phyloP scores from a whole-genome alignment of 2,329 filamentous ascomycete genomes.

The Cadophora gregata region DNA sequence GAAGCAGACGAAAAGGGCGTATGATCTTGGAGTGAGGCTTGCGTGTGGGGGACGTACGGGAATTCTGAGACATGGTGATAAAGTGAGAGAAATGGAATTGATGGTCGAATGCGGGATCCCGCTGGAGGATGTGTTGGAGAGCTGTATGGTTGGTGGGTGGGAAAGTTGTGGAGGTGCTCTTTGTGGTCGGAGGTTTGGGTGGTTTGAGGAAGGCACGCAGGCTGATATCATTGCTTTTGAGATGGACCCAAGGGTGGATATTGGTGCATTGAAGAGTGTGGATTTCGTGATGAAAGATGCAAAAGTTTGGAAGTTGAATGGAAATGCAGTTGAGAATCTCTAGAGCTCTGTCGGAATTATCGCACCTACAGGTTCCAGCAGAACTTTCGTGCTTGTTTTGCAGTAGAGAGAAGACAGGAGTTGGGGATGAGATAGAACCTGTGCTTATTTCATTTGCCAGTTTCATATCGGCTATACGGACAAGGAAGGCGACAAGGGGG shows the following conservation, averaged over 20 bases:
- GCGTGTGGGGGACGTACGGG: slow-evolving; percentile 61
- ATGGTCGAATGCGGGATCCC: slow-evolving; percentile 57
- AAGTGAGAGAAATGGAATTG: slow-evolving; percentile 59
- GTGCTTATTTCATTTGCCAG: no score
- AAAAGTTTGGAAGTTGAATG: slow-evolving; percentile 51
- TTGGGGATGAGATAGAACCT: background rate
- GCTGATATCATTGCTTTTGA: slow-evolving; percentile 59
- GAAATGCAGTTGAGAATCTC: slow-evolving; percentile 4
- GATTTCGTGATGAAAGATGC: slow-evolving; percentile 65
- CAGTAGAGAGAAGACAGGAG: background rate
- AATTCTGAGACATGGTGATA: slow-evolving; percentile 58
- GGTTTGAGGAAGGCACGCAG: slow-evolving; percentile 53
- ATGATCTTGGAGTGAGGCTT: slow-evolving; percentile 54
- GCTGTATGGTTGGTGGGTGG: slow-evolving; percentile 59
- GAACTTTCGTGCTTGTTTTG: no score
- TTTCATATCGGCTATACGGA: no score
- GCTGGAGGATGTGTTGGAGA: slow-evolving; percentile 55
- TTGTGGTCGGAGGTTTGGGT: slow-evolving; percentile 59
- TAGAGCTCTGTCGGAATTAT: background rate
- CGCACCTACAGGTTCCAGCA: background rate
- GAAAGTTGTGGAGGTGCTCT: slow-evolving; percentile 59
- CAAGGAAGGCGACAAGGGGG: background rate
- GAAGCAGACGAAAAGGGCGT: slow-evolving; percentile 51
- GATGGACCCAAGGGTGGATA: slow-evolving; percentile 50
- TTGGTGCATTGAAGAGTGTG: slow-evolving; percentile 52